phyloP scores from a whole-genome alignment of 2,329 filamentous ascomycete genomes.

The Epichloe sylvatica region DNA sequence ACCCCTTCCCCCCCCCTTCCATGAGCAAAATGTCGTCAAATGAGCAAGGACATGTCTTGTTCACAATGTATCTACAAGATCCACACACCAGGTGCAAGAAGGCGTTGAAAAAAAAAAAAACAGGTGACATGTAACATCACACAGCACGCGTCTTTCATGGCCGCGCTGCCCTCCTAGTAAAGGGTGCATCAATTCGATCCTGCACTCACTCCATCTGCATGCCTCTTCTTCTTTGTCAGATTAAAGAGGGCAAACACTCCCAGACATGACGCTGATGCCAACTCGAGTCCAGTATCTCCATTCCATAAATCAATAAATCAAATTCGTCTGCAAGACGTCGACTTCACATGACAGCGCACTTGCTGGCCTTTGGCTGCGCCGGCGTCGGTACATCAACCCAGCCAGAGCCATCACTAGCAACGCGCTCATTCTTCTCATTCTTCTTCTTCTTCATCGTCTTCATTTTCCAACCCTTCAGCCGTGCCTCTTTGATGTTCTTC shows the following conservation, averaged over 20 bases:
- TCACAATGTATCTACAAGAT: too few species aligned
- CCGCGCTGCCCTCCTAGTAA: too few species aligned
- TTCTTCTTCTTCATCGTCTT: conserved; percentile 28
- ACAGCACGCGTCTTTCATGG: too few species aligned
- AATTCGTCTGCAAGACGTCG: too few species aligned
- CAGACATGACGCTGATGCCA: neutral
- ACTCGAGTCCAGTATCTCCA: neutral
- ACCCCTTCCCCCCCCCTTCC: too few species aligned
- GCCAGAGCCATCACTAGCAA: conserved; percentile 26
- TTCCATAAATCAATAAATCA: too few species aligned
- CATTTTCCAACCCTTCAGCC: conserved; percentile 40
- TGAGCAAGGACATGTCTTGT: too few species aligned
- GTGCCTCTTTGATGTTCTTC: conserved; percentile 49
- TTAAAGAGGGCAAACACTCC: neutral
- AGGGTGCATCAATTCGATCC: neutral
- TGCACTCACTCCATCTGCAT: neutral
- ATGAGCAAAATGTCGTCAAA: too few species aligned
- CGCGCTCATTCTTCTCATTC: conserved; percentile 12
- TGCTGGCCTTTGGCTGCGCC: conserved; percentile 25
- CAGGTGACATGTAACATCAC: too few species aligned
- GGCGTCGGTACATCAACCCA: conserved; percentile 38
- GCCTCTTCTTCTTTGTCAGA: too few species aligned
- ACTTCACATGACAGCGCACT: conserved; percentile 38
- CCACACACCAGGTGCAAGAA: too few species aligned
- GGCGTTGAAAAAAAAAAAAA: too few species aligned